Conservation (phyloP, 2,329 filamentous ascomycete species). For the Hyphodiscus sp. region DNA sequence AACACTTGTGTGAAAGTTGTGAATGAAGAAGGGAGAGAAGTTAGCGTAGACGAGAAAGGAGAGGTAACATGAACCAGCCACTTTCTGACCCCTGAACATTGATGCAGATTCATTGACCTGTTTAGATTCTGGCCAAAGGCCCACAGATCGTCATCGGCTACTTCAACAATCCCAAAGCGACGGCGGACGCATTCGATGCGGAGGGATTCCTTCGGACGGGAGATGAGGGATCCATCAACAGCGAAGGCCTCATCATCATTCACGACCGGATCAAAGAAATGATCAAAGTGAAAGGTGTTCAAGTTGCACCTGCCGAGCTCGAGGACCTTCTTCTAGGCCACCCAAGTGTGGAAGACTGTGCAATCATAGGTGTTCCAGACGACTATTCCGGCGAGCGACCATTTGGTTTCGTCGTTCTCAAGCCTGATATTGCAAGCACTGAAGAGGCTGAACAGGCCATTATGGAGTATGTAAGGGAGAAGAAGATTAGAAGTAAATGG, state of each 20-base stretch:
- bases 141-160: conserved; percentile 19
- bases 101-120: not conserved
- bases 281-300: conserved; percentile 58
- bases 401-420: conserved; percentile 51
- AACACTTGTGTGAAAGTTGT: conserved; percentile 54
- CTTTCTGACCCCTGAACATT: not conserved
- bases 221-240: conserved; percentile 13
- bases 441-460: conserved; percentile 36
- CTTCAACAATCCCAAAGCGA: conserved; percentile 10
- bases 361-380: conserved; percentile 56
- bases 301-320: conserved; percentile 60
- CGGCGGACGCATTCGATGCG: conserved; percentile 6
- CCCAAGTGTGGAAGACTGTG: conserved; percentile 48
- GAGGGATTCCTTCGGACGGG: conserved; percentile 16
- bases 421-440: conserved; percentile 27
- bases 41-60: conserved; percentile 29
- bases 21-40: conserved; percentile 34
- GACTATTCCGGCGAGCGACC: conserved; percentile 59
- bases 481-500: conserved; percentile 57
- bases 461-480: conserved; percentile 48
- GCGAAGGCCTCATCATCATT: conserved; percentile 10
- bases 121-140: conserved; percentile 35
- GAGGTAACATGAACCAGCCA: not conserved
- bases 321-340: conserved; percentile 42
- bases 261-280: conserved; percentile 64